Evolutionary conservation across 331 rosid species (phyloP), one percentile per base, ranked within the genome.

Genomic region (Rhamnella rubrinervis): DNA sequence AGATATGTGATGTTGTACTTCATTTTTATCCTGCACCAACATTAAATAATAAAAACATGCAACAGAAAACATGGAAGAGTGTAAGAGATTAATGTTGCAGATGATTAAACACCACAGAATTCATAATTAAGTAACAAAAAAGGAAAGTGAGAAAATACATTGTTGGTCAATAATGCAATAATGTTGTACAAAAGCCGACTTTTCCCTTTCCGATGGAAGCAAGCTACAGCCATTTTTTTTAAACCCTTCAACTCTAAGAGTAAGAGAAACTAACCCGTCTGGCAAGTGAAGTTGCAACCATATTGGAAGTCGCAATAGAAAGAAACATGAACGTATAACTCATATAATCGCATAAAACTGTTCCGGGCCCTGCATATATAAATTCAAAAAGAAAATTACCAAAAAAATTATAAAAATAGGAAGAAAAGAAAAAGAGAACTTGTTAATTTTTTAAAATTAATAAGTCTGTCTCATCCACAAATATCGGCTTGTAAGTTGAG

Each of bases 261-360:
- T 23, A 39, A 61, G 61, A 28, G 63, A 66, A 38, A 72, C 75
- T n/a, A 73, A 93, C 97, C 97, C 79, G 83, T 78, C 66, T 82
- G 46, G 96, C 97, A 60, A 90, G 92, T 65, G 97, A 85, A 51
- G 97, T 90, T 38, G 97, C 97, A 65, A 93, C 93, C 97, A 93
- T 90, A 75, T 93, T 93, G 13, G 98, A 93, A 70, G 98, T 93
- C 11, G 98, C 96, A 64, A 93, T 66, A 0, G 97, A 86, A 59
- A 93, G 96, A 71, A 93, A 93, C 98, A 93, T 93, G 86, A 93
- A 93, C 57, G 69, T 71, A 16, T 85, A 90, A 78, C 95, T 85
- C 78, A 82, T 74, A 71, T 82, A 77, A 71, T 93, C 98, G 61
- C 98, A 93, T 35, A 93, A 69, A 74, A 93, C 97, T 1, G 98